Base-by-base conservation (phyloP, 1,284 basidiomycete genomes). In the Trichosporon inkin region DNA sequence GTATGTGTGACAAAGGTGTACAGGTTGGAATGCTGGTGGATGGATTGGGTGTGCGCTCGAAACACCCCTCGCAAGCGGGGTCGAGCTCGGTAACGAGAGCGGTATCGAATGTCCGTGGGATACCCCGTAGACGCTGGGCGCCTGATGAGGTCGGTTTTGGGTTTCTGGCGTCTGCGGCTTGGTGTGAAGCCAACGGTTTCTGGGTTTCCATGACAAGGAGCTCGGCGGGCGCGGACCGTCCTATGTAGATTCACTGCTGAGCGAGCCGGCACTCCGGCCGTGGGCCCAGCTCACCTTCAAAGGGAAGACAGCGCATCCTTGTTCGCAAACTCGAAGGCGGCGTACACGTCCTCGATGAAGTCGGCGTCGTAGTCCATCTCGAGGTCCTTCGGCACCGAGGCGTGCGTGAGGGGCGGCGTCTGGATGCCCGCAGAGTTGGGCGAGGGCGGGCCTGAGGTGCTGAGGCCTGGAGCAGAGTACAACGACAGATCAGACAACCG, bases 291-390 rank as follows among this genome's bases (percentile, higher is more conserved):
- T 32, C 28, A 32, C 19, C 44, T 14, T 49, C 36, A 49, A 24
- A 49, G 28, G 6, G 44, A 28, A 24, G 44, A 24, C 44, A 49
- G 24, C 14, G 44, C 24, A 22, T 49, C 44, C 44, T 49, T 49
- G 24, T 49, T 49, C 24, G 44, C 44, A 32, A 49, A 49, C 13
- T 49, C 44, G 16, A 49, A 49, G 24, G 44, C 44, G 16, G 44
- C 44, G 44, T 49, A 49, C 22, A 49, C 44, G 44, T 49, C 44
- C 24, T 49, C 44, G 44, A 49, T 49, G n/a, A 49, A 49, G 22
- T 49, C 44, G 44, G 44, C 44, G 44, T 49, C 44, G 24, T 49
- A 49, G 44, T 49, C 44, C 44, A 49, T 49, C 24, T 49, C 44
- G 3, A 49, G 44, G 16, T 49, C 44, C 44, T 49, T 49, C 7